A percentile compares a stretch with the other conserved stretches of the same genome.
These are phyloP conservation scores for Lecanicillium sp. DNA, from an alignment of 2,329 filamentous ascomycete genomes.

Conservation along the genomic window DNA sequence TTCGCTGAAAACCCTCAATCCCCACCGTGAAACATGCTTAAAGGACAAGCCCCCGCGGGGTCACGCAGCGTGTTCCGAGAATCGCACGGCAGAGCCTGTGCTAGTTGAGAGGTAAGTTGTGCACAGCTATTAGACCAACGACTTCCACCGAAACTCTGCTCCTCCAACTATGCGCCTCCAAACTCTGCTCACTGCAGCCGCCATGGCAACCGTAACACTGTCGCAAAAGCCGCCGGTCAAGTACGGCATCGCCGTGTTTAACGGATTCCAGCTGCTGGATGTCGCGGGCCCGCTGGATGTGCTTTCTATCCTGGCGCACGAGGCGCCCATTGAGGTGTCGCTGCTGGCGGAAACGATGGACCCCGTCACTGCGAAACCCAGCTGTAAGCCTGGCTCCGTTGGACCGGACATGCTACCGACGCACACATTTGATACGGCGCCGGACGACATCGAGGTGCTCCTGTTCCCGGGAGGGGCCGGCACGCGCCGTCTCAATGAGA, in stretches of 20 bases:
- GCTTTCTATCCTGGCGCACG: slow-evolving; percentile 25
- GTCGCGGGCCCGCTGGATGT: slow-evolving; percentile 35
- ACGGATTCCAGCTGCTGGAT: slow-evolving; percentile 32
- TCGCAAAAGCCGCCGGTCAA: slow-evolving; percentile 13
- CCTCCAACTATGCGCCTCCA: neutral
- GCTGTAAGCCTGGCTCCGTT: slow-evolving; percentile 17
- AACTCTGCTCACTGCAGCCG: neutral
- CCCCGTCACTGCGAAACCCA: slow-evolving; percentile 24
- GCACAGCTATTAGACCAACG: neutral
- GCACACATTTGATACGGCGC: slow-evolving; percentile 30
- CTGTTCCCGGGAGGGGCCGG: slow-evolving; percentile 35
- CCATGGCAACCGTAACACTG: neutral
- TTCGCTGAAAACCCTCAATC: too few relatives aligned
- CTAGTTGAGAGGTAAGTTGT: too few relatives aligned
- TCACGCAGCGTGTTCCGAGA: too few relatives aligned
- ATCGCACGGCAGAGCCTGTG: too few relatives aligned
- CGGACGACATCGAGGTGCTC: slow-evolving; percentile 31
- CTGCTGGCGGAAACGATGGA: slow-evolving; percentile 23
- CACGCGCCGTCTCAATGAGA: slow-evolving; percentile 20
- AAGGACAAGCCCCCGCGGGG: too few relatives aligned
- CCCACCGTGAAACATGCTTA: too few relatives aligned
- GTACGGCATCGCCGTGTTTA: slow-evolving; percentile 30
- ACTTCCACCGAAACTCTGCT: too few relatives aligned
- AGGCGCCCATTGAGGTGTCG: slow-evolving; percentile 20
- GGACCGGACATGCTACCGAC: slow-evolving; percentile 29